Percentiles rank a stretch among this genome's conserved stretches.
These are phyloP conservation scores for Plasmodium vivax DNA, from an alignment of 169 alveolate genomes.

Conservation along the genomic window DNA sequence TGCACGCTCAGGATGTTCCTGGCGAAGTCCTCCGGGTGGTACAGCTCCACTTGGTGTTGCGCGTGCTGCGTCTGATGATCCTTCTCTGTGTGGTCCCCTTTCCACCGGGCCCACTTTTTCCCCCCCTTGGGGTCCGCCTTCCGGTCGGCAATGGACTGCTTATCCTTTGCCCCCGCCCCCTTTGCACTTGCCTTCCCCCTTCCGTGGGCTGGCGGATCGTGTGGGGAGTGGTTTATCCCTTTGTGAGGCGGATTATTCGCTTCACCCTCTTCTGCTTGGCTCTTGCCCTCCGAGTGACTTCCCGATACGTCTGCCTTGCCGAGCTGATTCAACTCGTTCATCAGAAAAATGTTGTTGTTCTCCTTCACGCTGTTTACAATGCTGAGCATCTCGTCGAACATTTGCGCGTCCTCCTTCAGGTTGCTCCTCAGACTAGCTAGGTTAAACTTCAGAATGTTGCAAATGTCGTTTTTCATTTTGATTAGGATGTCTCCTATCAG, in stretches of 20 bases:
- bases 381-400: constrained; percentile 13
- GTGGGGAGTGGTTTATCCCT: neutral
- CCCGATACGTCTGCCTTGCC: neutral
- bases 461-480: constrained; percentile 59
- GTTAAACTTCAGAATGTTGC: constrained; percentile 40
- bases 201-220: neutral
- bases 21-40: constrained; percentile 1
- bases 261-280: neutral
- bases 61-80: neutral
- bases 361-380: constrained; percentile 43
- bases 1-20: constrained; percentile 25
- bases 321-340: constrained; percentile 8
- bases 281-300: neutral
- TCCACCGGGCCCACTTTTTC: neutral
- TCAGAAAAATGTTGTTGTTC: constrained; percentile 39
- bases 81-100: neutral
- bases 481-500: constrained; percentile 50
- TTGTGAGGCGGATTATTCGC: neutral
- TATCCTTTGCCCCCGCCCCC: neutral
- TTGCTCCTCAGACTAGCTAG: constrained; percentile 6
- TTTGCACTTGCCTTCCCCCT: neutral
- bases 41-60: neutral
- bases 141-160: neutral
- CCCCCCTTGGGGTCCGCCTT: neutral
- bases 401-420: neutral